Evolutionary conservation across 148 eudicot species (phyloP).

Genomic region (Rhododendron molle): DNA sequence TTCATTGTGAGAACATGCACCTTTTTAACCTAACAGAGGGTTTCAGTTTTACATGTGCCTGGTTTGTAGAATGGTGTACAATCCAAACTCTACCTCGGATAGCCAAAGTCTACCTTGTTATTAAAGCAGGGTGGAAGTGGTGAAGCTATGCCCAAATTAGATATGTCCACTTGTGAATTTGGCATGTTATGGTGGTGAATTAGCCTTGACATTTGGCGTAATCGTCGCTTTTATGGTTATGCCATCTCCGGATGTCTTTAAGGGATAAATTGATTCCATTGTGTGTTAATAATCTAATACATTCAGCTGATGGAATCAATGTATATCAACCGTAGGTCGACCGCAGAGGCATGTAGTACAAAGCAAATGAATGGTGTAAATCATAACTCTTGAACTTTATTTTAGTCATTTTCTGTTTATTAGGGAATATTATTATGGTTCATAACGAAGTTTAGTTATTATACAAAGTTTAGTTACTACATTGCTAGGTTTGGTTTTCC

Average conservation of each 20-base stretch:
- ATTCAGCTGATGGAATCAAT: not conserved
- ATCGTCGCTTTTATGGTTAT: not conserved
- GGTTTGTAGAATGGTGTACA: not conserved
- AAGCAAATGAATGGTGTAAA: not conserved
- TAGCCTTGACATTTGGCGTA: not conserved
- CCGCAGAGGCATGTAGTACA: not conserved
- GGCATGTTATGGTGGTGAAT: conserved; percentile 3
- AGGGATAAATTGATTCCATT: not conserved
- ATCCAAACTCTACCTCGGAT: not conserved
- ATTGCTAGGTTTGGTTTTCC: not conserved
- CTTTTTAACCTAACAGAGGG: not conserved
- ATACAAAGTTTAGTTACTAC: not conserved
- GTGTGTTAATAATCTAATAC: not conserved
- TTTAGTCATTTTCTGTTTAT: not conserved
- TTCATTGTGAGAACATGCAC: not conserved
- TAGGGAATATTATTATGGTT: not conserved
- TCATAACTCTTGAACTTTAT: not conserved
- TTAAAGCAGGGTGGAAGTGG: not conserved
- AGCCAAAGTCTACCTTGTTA: not conserved
- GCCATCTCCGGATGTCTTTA: not conserved
- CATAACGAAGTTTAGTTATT: not conserved
- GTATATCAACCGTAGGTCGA: not conserved
- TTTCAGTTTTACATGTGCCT: not conserved
- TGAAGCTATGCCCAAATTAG: not conserved
- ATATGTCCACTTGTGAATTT: not conserved